Conservation (phyloP, 1,284 basidiomycete genomes). For the Cystobasidium sp. region DNA sequence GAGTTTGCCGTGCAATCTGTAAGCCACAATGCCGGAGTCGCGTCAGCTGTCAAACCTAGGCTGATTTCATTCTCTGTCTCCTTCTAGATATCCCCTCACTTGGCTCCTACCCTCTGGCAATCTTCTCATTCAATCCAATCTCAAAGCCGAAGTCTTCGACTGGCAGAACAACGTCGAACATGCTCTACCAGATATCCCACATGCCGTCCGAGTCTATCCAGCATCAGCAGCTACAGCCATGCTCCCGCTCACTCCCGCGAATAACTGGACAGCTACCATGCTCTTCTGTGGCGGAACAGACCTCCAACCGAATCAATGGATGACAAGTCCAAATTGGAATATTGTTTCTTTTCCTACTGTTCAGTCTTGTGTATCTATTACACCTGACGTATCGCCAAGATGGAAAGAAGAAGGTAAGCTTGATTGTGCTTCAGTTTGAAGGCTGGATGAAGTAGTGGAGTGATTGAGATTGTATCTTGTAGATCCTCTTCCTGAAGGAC, state of each 20-base stretch:
- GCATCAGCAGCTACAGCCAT: constrained; percentile 87
- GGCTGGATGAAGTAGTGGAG: neutral
- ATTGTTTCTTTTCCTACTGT: constrained; percentile 65
- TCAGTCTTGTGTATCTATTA: constrained; percentile 65
- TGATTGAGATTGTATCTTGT: neutral
- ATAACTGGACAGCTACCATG: constrained; percentile 83
- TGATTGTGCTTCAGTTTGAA: neutral
- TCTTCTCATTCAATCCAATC: constrained; percentile 57
- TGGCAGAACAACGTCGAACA: constrained; percentile 68
- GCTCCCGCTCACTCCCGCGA: constrained; percentile 85
- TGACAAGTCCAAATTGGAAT: constrained; percentile 67
- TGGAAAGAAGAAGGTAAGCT: constrained; percentile 65
- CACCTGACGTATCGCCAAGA: constrained; percentile 75
- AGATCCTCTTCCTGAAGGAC: constrained; percentile 69
- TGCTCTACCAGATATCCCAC: constrained; percentile 59
- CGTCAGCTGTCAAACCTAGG: neutral
- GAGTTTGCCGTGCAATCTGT: constrained; percentile 83
- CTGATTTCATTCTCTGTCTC: neutral
- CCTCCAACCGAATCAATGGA: constrained; percentile 67
- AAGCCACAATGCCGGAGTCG: neutral
- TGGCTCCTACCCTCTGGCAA: constrained; percentile 84
- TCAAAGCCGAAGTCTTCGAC: constrained; percentile 63
- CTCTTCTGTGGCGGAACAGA: constrained; percentile 65
- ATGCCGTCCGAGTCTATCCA: constrained; percentile 84
- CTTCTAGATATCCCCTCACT: constrained; percentile 69